Percentiles rank a stretch among this genome's conserved stretches.
phyloP scores from a whole-genome alignment of 495 filamentous ascomycete genomes.

The Apiosordaria backusii region DNA sequence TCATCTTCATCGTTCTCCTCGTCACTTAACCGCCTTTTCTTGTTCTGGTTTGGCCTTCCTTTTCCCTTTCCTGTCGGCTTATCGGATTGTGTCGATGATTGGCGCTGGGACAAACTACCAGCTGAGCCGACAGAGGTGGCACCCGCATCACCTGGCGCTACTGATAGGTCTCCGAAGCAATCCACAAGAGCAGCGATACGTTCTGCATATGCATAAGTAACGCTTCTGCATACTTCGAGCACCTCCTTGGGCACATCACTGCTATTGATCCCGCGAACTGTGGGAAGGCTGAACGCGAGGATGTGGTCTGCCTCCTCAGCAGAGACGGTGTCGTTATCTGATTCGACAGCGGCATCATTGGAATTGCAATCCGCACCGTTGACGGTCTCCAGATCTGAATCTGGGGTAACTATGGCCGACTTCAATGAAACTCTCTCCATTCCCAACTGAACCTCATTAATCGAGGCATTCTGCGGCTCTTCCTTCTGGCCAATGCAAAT shows the following conservation, averaged over 20 bases:
- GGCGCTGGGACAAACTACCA: neutral
- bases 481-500: conserved; percentile 1
- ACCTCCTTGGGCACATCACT: neutral
- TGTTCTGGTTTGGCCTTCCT: neutral
- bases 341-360: neutral
- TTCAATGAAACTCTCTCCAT: conserved; percentile 1
- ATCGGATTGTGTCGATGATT: neutral
- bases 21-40: neutral
- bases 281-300: conserved; percentile 1
- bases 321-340: neutral
- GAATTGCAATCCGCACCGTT: neutral
- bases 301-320: conserved; percentile 11
- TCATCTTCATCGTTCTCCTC: neutral
- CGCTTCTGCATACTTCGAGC: neutral
- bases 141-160: neutral
- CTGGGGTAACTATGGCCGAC: neutral
- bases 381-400: neutral
- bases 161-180: neutral
- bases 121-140: neutral
- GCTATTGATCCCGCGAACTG: conserved; percentile 4
- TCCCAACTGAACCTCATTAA: neutral
- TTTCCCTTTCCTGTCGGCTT: conserved; percentile 1
- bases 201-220: conserved; percentile 9
- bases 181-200: neutral
- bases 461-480: neutral